Percentiles rank a stretch among this genome's conserved stretches.
Evolutionary conservation across 176 grass and related monocot species (phyloP).

Genomic region (Avena eriantha): DNA sequence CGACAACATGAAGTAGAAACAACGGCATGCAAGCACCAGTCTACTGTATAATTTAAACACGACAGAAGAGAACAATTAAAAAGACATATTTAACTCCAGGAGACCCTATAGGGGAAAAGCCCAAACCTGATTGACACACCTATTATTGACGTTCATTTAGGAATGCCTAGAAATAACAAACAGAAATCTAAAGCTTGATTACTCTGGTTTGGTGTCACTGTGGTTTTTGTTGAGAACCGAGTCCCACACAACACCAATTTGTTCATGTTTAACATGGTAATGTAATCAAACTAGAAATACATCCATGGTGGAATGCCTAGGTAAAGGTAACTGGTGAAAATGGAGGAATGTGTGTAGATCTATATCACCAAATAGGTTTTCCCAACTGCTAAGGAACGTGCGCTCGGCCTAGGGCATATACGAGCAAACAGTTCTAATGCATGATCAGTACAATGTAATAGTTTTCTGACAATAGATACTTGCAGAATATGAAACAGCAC

Average conservation of each 20-base stretch:
- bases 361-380: too few relatives aligned
- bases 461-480: too few relatives aligned
- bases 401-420: too few relatives aligned
- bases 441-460: too few relatives aligned
- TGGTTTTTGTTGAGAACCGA: too few relatives aligned
- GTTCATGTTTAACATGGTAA: too few relatives aligned
- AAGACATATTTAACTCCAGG: not conserved
- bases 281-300: too few relatives aligned
- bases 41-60: constrained; percentile 15
- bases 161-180: not conserved
- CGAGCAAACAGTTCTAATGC: too few relatives aligned
- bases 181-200: not conserved
- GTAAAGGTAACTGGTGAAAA: not conserved
- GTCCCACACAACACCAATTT: too few relatives aligned
- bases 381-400: constrained; percentile 40
- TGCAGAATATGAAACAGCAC: too few relatives aligned
- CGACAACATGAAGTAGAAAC: constrained; percentile 10
- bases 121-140: not conserved
- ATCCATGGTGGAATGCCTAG: not conserved
- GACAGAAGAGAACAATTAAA: not conserved
- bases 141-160: constrained; percentile 4
- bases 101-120: not conserved
- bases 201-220: not conserved
- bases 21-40: not conserved
- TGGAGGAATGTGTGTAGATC: too few relatives aligned